Evolutionary conservation across 345 rosid species (phyloP).

Genomic region (Lenwebbia sp.): DNA sequence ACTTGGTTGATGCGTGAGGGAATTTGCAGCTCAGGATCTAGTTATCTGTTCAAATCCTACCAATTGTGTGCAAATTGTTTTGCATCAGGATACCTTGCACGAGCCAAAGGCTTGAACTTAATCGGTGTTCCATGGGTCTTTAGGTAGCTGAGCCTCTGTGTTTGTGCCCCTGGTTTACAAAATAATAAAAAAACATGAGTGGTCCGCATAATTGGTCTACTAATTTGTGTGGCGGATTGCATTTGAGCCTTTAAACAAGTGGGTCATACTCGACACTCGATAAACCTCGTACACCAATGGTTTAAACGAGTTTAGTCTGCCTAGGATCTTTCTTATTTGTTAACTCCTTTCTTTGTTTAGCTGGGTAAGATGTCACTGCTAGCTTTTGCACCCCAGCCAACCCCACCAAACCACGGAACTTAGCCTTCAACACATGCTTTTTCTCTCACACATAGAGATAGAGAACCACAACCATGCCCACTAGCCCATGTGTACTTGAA

Average conservation of each 20-base stretch:
- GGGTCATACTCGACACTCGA: background rate
- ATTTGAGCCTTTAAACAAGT: background rate
- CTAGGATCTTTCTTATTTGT: background rate
- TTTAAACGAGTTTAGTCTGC: background rate
- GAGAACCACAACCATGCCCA: background rate
- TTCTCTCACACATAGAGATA: background rate
- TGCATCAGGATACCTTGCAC: background rate
- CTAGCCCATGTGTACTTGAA: background rate
- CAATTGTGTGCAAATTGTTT: background rate
- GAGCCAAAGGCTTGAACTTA: background rate
- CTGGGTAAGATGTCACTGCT: background rate
- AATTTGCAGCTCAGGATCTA: background rate
- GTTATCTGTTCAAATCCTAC: background rate
- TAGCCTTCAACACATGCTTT: background rate
- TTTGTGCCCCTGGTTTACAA: background rate
- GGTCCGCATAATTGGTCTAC: background rate
- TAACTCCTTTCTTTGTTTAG: background rate
- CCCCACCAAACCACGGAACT: background rate
- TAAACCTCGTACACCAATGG: background rate
- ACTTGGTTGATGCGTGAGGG: background rate
- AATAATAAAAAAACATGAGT: background rate
- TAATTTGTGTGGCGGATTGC: background rate
- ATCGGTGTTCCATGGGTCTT: background rate
- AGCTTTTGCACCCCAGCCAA: background rate
- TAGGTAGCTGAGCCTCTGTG: background rate